A percentile compares a stretch with the other conserved stretches of the same genome.
phyloP scores from a whole-genome alignment of 768 basidiomycete genomes.

The Leucocoprinus birnbaumii region DNA sequence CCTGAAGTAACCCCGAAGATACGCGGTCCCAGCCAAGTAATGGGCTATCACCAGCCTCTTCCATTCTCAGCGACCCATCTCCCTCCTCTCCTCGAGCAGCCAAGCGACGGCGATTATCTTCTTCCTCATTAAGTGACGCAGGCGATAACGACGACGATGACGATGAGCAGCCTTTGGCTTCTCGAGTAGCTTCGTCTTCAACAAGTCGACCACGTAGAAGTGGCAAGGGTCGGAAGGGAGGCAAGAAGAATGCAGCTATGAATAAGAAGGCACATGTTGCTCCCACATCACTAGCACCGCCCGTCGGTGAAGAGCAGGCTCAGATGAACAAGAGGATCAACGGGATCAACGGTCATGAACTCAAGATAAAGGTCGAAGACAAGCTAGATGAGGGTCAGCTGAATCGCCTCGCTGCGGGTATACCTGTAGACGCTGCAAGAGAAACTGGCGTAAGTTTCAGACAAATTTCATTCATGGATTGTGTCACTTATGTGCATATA shows the following conservation, averaged over 20 bases:
- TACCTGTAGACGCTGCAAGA: conserved; percentile 66
- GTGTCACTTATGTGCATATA: conserved; percentile 21
- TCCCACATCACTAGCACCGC: conserved; percentile 40
- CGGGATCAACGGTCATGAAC: conserved; percentile 42
- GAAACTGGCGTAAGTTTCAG: conserved; percentile 26
- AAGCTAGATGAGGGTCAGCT: conserved; percentile 78
- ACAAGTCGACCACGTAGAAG: conserved; percentile 33
- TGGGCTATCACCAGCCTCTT: conserved; percentile 45
- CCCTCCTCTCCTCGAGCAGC: conserved; percentile 39
- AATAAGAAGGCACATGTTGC: conserved; percentile 57
- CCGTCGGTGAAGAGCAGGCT: conserved; percentile 33
- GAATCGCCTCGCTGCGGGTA: conserved; percentile 74
- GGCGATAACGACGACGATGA: conserved; percentile 46
- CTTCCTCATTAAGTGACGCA: conserved; percentile 49
- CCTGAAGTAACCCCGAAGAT: conserved; percentile 16
- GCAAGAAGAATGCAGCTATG: conserved; percentile 57
- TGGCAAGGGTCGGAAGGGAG: conserved; percentile 50
- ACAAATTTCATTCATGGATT: background rate
- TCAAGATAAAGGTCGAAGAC: conserved; percentile 70
- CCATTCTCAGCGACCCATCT: conserved; percentile 46
- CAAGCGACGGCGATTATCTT: conserved; percentile 48
- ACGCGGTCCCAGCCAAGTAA: conserved; percentile 25
- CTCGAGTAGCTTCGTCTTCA: conserved; percentile 29
- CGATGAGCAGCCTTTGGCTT: conserved; percentile 60
- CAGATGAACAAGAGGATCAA: conserved; percentile 39